Evolutionary conservation across 805 yeast genomes (phyloP).

Genomic region (Saccharomycopsis fodiens): DNA sequence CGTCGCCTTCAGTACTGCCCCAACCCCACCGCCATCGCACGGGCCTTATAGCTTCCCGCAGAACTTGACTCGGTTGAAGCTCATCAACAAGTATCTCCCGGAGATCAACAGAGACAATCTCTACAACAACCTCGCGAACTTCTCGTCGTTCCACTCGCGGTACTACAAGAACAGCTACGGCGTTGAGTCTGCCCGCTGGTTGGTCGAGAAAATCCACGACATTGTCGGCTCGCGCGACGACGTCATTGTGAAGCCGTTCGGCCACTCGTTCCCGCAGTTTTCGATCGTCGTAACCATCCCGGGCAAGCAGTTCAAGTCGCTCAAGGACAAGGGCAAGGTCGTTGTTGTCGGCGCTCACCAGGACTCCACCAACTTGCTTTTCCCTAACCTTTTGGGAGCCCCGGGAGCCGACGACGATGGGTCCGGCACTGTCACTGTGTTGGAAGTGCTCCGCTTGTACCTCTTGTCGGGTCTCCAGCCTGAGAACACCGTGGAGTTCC

Average conservation of each 20-base stretch:
- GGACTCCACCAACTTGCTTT: conserved; percentile 69
- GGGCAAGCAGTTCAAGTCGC: conserved; percentile 32
- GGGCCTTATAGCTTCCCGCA: conserved; percentile 9
- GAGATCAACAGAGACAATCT: conserved; percentile 34
- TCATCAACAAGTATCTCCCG: conserved; percentile 4
- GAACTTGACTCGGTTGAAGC: conserved; percentile 5
- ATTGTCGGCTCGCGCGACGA: conserved; percentile 28
- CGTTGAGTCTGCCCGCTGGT: conserved; percentile 62
- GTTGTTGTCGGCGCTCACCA: conserved; percentile 89
- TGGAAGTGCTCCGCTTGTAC: conserved; percentile 68
- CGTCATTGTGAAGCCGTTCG: conserved; percentile 39
- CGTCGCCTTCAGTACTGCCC: neutral
- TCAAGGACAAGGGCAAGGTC: conserved; percentile 27
- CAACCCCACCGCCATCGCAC: neutral
- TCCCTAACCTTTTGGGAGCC: conserved; percentile 62
- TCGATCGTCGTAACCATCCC: conserved; percentile 62
- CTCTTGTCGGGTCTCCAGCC: conserved; percentile 34
- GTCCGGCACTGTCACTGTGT: conserved; percentile 71
- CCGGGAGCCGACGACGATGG: conserved; percentile 98
- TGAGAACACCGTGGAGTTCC: conserved; percentile 80
- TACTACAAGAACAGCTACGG: conserved; percentile 74
- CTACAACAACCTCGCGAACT: conserved; percentile 46
- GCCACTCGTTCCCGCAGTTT: conserved; percentile 64
- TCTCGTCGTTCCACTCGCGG: conserved; percentile 67
- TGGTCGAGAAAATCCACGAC: conserved; percentile 38